Evolutionary conservation across 1,139 yeast species (phyloP).

Genomic region (Yamadazyma songkhlaensis): DNA sequence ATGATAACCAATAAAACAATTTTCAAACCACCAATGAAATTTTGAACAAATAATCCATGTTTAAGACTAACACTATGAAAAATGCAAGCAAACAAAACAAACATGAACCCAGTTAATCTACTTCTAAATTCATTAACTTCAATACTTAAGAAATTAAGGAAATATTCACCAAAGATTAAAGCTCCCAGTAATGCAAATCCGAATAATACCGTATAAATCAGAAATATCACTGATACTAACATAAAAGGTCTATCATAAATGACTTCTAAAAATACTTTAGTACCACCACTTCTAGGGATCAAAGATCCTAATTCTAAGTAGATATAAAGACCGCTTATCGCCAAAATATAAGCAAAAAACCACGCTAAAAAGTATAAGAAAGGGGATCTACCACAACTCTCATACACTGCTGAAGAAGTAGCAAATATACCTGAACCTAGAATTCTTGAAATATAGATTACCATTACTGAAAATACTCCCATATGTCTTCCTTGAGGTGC

Average conservation of each 20-base stretch:
- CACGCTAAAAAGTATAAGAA: conserved; percentile 58
- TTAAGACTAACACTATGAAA: conserved; percentile 55
- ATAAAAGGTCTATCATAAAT: conserved; percentile 59
- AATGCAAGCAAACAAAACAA: conserved; percentile 40
- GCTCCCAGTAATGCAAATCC: conserved; percentile 67
- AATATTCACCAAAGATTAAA: conserved; percentile 69
- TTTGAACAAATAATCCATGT: conserved; percentile 55
- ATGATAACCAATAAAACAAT: conserved; percentile 46
- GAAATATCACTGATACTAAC: conserved; percentile 58
- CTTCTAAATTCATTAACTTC: conserved; percentile 35
- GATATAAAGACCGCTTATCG: conserved; percentile 65
- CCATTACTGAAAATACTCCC: conserved; percentile 63
- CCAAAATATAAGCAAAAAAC: conserved; percentile 56
- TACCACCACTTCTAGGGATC: conserved; percentile 73
- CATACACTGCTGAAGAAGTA: conserved; percentile 63
- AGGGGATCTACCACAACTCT: conserved; percentile 67
- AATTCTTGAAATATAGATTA: conserved; percentile 62
- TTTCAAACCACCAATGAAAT: conserved; percentile 55
- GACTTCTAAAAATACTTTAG: conserved; percentile 66
- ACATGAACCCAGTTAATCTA: conserved; percentile 42
- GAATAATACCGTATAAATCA: conserved; percentile 54
- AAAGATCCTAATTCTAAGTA: conserved; percentile 68
- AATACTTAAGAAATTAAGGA: conserved; percentile 48
- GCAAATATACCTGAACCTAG: conserved; percentile 81
- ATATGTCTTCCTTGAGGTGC: conserved; percentile 75